Evolutionary conservation across 176 grass and related monocot genomes (phyloP), one percentile per base, ranked within the genome.

Genomic region (Oryza brachyantha): DNA sequence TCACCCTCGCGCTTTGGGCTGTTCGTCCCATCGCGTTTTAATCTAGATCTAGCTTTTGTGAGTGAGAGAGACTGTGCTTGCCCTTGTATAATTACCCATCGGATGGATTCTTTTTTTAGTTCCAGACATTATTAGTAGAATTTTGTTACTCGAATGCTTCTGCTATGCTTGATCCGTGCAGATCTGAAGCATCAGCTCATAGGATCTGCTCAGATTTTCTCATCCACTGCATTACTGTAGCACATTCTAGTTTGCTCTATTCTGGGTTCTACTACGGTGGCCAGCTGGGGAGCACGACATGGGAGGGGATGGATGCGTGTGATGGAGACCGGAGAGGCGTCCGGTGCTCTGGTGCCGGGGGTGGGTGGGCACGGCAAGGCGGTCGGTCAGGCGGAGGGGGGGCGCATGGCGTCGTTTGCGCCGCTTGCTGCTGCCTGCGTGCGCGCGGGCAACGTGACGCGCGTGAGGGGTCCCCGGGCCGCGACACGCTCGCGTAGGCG

Each of bases 31-130:
- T 68, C 69, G 26, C 21, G 19, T 34, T 34, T 83, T 75, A 75
- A 50, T 43, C 7, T 83, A 83, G 73, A 77, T 84, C 43, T 68
- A 75, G 45, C 61, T 12, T 68, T 10, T 22, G 36, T 65, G 60
- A 5, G 63, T 26, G 54, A n/a, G 39, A n/a, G 39, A 64, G 17
- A 48, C 34, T 73, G 35, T 73, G 59, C 35, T 79, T 80, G 76
- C 60, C 76, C 21, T 37, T 80, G 76, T 74, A 85, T 66, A 79
- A 79, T 67, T 7, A 27, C 11, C 27, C 57, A 21, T 39, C n/a
- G 55, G 12, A 75, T 76, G n/a, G n/a, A n/a, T n/a, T n/a, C n/a
- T 86, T 71, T 81, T 81, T 68, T 21, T 73, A 79, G n/a, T 24
- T 57, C 10, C 8, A 9, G n/a, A 22, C 57, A 48, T 52, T 72